These are phyloP conservation scores for Sugiyamaella xylanicola DNA, from an alignment of 1,139 yeast genomes.

Conservation along the genomic window DNA sequence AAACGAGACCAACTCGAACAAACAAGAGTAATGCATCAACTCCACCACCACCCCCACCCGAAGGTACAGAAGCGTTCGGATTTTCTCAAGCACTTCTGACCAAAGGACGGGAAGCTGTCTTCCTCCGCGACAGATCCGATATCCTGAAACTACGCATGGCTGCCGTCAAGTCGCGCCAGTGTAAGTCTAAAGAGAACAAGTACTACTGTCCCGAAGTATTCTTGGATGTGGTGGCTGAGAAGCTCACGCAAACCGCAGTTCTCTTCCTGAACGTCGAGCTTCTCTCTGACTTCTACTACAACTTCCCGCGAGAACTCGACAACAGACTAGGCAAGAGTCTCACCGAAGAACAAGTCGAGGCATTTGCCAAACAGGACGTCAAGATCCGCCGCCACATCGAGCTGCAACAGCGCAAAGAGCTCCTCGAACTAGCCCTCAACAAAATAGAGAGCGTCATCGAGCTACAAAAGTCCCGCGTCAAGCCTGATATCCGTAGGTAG, in stretches of 20 bases:
- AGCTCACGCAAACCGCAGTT: slow-evolving; percentile 89
- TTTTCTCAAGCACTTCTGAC: slow-evolving; percentile 71
- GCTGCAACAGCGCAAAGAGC: slow-evolving; percentile 87
- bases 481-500: slow-evolving; percentile 3
- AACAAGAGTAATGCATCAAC: neutral
- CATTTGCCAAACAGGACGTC: slow-evolving; percentile 93
- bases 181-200: slow-evolving; percentile 77
- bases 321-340: slow-evolving; percentile 64
- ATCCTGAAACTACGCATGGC: slow-evolving; percentile 74
- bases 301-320: slow-evolving; percentile 93
- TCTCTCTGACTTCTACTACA: slow-evolving; percentile 90
- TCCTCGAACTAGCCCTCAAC: slow-evolving; percentile 76
- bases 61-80: slow-evolving; percentile 65
- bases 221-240: slow-evolving; percentile 88
- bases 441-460: slow-evolving; percentile 90
- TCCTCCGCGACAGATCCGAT: slow-evolving; percentile 72
- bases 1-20: slow-evolving; percentile 44
- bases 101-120: slow-evolving; percentile 80
- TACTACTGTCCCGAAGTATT: slow-evolving; percentile 94
- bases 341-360: slow-evolving; percentile 75
- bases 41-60: slow-evolving; percentile 7
- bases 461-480: slow-evolving; percentile 50
- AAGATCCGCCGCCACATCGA: slow-evolving; percentile 87
- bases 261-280: slow-evolving; percentile 91
- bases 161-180: slow-evolving; percentile 72